phyloP scores from a whole-genome alignment of 2,329 filamentous ascomycete genomes.

The Fusarium nelsonii region DNA sequence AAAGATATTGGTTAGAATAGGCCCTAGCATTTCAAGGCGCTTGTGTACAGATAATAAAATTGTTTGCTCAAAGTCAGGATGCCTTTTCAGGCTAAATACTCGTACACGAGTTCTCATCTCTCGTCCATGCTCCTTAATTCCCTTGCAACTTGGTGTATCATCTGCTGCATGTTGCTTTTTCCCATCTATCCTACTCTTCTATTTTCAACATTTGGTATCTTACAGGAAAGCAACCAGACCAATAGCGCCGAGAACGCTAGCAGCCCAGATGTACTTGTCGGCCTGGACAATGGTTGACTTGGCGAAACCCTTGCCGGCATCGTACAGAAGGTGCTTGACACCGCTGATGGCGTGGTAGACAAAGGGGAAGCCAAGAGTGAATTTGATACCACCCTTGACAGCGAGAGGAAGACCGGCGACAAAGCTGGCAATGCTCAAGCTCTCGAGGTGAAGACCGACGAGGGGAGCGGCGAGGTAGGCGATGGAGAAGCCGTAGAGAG shows the following conservation, averaged over 20 bases:
- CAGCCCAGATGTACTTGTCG: constrained; percentile 64
- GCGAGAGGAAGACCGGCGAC: constrained; percentile 70
- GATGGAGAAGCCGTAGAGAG: constrained; percentile 82
- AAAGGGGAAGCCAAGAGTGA: constrained; percentile 69
- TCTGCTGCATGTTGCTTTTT: constrained; percentile 24
- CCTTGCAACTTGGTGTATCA: constrained; percentile 29
- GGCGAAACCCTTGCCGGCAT: constrained; percentile 64
- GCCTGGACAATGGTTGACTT: constrained; percentile 60
- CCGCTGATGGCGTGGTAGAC: constrained; percentile 69
- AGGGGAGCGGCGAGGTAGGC: constrained; percentile 85
- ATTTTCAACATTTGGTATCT: constrained; percentile 27
- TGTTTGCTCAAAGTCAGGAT: constrained; percentile 43
- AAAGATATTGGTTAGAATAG: constrained; percentile 33
- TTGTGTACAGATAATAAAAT: constrained; percentile 43
- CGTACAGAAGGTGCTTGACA: constrained; percentile 66
- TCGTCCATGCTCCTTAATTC: constrained; percentile 12
- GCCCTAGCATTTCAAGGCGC: constrained; percentile 32
- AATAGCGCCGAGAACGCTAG: constrained; percentile 57
- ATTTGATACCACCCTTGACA: constrained; percentile 69
- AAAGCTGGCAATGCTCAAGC: constrained; percentile 69
- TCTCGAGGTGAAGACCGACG: constrained; percentile 73
- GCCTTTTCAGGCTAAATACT: constrained; percentile 38
- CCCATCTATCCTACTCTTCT: constrained; percentile 1
- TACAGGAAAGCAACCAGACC: constrained; percentile 64
- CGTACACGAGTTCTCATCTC: constrained; percentile 36